phyloP scores from a whole-genome alignment of 805 yeast species.

The Yamadazyma tumulicola region DNA sequence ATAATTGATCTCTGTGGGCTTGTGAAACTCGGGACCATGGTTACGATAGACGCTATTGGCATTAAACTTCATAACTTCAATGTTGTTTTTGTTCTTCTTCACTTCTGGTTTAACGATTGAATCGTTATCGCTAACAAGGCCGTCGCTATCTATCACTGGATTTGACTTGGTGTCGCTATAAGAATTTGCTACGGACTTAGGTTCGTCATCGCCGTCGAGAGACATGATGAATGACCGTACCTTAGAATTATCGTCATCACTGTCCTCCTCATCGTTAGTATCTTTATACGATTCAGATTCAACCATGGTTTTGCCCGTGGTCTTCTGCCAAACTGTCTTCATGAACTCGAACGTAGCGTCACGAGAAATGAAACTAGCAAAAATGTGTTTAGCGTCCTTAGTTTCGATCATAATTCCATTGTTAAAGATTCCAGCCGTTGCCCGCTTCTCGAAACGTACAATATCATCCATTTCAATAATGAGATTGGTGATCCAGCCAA shows the following conservation, averaged over 20 bases:
- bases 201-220: conserved; percentile 32
- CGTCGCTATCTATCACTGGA: conserved; percentile 3
- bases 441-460: conserved; percentile 68
- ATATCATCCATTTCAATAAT: conserved; percentile 72
- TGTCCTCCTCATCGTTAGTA: conserved; percentile 13
- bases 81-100: conserved; percentile 1
- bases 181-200: no score
- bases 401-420: conserved; percentile 81
- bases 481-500: conserved; percentile 88
- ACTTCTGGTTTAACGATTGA: background rate
- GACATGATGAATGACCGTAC: conserved; percentile 36
- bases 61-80: conserved; percentile 31
- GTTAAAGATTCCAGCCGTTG: conserved; percentile 86
- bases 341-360: conserved; percentile 73
- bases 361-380: conserved; percentile 84
- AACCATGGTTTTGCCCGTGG: conserved; percentile 21
- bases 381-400: conserved; percentile 59
- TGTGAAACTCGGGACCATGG: conserved; percentile 65
- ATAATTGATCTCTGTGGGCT: conserved; percentile 45
- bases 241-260: conserved; percentile 7
- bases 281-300: conserved; percentile 11
- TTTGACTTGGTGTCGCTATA: background rate
- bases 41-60: conserved; percentile 40
- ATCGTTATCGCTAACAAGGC: conserved; percentile 4
- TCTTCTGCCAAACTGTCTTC: conserved; percentile 63